Percentiles rank a stretch among this genome's conserved stretches.
phyloP scores from a whole-genome alignment of 768 basidiomycete genomes.

The Boletus sp. region DNA sequence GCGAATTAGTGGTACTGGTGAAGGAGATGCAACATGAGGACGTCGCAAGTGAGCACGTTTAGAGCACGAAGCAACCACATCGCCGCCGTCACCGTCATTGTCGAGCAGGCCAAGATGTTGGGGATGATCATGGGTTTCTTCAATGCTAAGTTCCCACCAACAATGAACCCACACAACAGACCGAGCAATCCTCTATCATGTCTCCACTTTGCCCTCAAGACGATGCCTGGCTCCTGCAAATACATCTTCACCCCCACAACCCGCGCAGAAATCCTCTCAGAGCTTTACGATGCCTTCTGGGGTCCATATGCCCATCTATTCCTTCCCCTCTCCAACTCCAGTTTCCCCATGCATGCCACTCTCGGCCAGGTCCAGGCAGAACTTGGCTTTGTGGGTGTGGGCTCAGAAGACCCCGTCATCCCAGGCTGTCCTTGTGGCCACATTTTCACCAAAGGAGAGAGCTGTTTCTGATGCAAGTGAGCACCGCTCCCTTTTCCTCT shows the following conservation, averaged over 20 bases:
- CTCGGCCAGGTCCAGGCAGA: slow-evolving; percentile 70
- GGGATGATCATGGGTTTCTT: slow-evolving; percentile 44
- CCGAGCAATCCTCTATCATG: slow-evolving; percentile 65
- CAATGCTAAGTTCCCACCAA: slow-evolving; percentile 48
- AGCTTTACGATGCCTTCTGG: slow-evolving; percentile 82
- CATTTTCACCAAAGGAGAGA: slow-evolving; percentile 89
- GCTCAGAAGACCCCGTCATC: slow-evolving; percentile 54
- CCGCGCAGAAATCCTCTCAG: slow-evolving; percentile 77
- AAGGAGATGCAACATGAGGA: too few species aligned
- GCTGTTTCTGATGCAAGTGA: slow-evolving; percentile 93
- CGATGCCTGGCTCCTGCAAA: slow-evolving; percentile 77
- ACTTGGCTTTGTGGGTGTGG: slow-evolving; percentile 54
- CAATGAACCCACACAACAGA: slow-evolving; percentile 56
- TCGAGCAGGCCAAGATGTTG: slow-evolving; percentile 33
- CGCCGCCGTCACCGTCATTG: too few species aligned
- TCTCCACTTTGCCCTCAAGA: slow-evolving; percentile 74
- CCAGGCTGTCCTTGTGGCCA: slow-evolving; percentile 80
- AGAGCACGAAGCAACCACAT: too few species aligned
- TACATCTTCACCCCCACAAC: slow-evolving; percentile 72
- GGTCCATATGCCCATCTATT: slow-evolving; percentile 72
- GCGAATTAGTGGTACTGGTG: too few species aligned
- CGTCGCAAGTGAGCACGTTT: too few species aligned
- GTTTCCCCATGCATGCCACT: slow-evolving; percentile 59
- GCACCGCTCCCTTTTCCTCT: slow-evolving; percentile 29
- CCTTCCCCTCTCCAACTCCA: slow-evolving; percentile 61